A percentile compares a stretch with the other conserved stretches of the same genome.
These are phyloP conservation scores for Phytopythium chamaehyphon DNA, from an alignment of 352 stramenopile species.

Conservation along the genomic window DNA sequence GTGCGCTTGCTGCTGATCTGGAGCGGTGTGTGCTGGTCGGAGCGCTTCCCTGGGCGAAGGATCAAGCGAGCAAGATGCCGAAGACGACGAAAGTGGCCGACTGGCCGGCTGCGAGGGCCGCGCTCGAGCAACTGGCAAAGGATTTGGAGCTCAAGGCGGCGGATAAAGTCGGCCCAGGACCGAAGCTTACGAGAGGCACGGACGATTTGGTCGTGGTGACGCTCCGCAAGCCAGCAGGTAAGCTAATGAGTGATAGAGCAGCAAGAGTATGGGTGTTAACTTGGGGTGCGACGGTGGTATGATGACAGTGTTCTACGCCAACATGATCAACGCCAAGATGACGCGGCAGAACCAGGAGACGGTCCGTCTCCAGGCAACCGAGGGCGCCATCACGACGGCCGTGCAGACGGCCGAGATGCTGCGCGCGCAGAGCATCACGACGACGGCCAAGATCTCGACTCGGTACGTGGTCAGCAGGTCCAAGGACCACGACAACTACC, in stretches of 20 bases:
- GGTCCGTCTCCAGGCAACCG: constrained; percentile 59
- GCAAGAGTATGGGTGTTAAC: no score
- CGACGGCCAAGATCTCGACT: constrained; percentile 63
- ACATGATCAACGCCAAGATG: constrained; percentile 81
- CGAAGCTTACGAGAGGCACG: constrained; percentile 60
- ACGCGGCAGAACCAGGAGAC: constrained; percentile 58
- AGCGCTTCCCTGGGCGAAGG: constrained; percentile 41
- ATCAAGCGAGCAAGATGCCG: constrained; percentile 5
- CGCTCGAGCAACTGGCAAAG: constrained; percentile 34
- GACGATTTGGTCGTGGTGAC: constrained; percentile 75
- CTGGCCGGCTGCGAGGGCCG: constrained; percentile 30
- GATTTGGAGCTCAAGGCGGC: constrained; percentile 40
- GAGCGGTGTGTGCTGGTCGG: constrained; percentile 37
- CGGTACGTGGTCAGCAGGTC: constrained; percentile 56
- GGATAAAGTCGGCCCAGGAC: constrained; percentile 39
- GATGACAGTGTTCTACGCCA: constrained; percentile 66
- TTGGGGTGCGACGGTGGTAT: no score
- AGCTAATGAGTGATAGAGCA: no score
- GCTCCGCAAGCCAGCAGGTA: constrained; percentile 63
- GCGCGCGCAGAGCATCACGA: constrained; percentile 52
- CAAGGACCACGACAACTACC: constrained; percentile 44
- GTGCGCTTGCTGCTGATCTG: constrained; percentile 22
- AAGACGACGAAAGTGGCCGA: constrained; percentile 17
- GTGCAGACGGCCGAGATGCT: constrained; percentile 70
- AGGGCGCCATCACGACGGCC: constrained; percentile 66